Evolutionary conservation across 805 yeast genomes (phyloP).

Genomic region (Komagataella pastoris): DNA sequence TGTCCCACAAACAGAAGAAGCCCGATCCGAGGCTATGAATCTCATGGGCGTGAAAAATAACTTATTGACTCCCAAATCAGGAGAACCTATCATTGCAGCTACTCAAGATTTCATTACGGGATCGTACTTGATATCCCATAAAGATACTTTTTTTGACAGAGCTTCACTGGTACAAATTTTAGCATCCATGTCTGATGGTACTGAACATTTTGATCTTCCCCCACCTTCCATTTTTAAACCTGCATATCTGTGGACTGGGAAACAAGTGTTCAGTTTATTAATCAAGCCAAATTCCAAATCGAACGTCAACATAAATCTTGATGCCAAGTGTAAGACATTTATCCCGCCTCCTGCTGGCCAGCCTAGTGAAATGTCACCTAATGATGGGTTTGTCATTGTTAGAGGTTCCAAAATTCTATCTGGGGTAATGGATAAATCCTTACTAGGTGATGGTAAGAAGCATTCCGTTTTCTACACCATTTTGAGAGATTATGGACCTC

Average conservation of each 20-base stretch:
- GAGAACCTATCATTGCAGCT: slow-evolving; percentile 99
- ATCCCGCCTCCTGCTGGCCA: slow-evolving; percentile 58
- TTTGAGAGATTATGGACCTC: slow-evolving; percentile 91
- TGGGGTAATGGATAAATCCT: slow-evolving; percentile 95
- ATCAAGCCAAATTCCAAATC: slow-evolving; percentile 71
- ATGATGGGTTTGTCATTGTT: slow-evolving; percentile 87
- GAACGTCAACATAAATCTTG: slow-evolving; percentile 78
- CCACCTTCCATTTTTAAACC: slow-evolving; percentile 94
- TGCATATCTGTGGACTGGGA: slow-evolving; percentile 88
- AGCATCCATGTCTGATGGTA: slow-evolving; percentile 94
- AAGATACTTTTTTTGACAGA: slow-evolving; percentile 86
- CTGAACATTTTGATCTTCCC: slow-evolving; percentile 79
- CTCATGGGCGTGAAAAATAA: slow-evolving; percentile 97
- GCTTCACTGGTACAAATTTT: slow-evolving; percentile 72
- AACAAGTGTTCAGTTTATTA: slow-evolving; percentile 81
- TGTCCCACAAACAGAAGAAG: slow-evolving; percentile 98
- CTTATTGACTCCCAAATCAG: slow-evolving; percentile 89
- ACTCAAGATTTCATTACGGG: slow-evolving; percentile 99
- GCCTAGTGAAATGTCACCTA: slow-evolving; percentile 93
- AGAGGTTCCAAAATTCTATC: slow-evolving; percentile 80
- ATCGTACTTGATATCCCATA: slow-evolving; percentile 81
- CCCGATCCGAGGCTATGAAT: slow-evolving; percentile 96
- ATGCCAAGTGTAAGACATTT: slow-evolving; percentile 88
- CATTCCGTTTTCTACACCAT: slow-evolving; percentile 94
- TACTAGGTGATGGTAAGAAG: slow-evolving; percentile 95